Conservation (phyloP, 2,329 filamentous ascomycete genomes). For the Ceratocystis papillata region DNA sequence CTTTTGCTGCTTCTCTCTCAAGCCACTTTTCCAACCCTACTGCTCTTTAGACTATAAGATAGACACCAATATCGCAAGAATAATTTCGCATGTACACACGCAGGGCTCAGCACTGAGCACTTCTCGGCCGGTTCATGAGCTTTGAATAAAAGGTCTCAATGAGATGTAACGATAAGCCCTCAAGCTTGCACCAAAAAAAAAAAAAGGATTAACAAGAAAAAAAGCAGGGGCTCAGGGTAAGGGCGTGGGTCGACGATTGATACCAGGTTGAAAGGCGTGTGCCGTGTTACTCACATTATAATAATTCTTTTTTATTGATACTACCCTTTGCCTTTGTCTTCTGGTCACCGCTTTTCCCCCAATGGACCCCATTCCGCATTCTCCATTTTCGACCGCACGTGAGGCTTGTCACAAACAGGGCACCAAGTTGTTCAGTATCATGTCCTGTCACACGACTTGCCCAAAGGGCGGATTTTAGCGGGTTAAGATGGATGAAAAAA, state of each 20-base stretch:
- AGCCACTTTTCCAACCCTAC: background rate
- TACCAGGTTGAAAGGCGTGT: background rate
- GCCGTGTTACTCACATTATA: constrained; percentile 4
- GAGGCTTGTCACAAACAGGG: background rate
- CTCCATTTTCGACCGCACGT: constrained; percentile 4
- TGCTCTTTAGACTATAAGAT: background rate
- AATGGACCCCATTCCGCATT: background rate
- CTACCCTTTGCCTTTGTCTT: constrained; percentile 4
- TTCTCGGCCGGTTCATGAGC: background rate
- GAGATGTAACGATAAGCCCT: constrained; percentile 2
- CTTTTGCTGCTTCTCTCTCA: background rate
- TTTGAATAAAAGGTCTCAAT: background rate
- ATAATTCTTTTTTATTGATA: background rate
- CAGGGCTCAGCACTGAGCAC: background rate
- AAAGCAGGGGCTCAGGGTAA: background rate
- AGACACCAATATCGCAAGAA: background rate
- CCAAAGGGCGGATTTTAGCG: constrained; percentile 1
- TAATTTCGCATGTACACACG: background rate
- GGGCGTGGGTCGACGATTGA: background rate
- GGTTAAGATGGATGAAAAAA: background rate
- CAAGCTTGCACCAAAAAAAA: background rate
- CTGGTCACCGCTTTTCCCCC: constrained; percentile 1
- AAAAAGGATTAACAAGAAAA: background rate
- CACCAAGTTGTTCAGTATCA: background rate
- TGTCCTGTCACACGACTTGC: constrained; percentile 6